Evolutionary conservation across 768 basidiomycete species (phyloP).

Genomic region (Tulasnella sp.): DNA sequence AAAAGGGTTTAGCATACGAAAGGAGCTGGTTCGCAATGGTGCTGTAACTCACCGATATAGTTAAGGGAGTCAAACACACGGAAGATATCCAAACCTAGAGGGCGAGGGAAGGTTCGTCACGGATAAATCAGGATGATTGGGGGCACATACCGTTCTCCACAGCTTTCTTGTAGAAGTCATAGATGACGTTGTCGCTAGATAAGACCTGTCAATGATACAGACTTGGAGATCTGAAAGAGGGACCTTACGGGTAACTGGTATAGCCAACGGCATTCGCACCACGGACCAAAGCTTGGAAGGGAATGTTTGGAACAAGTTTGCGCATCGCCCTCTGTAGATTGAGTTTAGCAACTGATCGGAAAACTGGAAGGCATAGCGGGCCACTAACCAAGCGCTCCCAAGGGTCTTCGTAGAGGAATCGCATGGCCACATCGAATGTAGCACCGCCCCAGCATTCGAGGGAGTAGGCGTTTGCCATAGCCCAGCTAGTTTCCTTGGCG

Average conservation of each 20-base stretch:
- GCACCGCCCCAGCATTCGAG: slow-evolving; percentile 99
- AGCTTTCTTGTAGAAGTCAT: slow-evolving; percentile 98
- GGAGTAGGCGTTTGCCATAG: slow-evolving; percentile 88
- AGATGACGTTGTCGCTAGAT: slow-evolving; percentile 87
- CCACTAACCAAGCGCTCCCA: slow-evolving; percentile 84
- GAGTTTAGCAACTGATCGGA: not conserved
- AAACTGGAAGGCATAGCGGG: too few relatives aligned
- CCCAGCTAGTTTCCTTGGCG: slow-evolving; percentile 93
- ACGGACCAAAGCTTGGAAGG: slow-evolving; percentile 94
- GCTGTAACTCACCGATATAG: slow-evolving; percentile 65
- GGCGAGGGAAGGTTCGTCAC: not conserved
- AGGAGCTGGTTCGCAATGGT: not conserved
- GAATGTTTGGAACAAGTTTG: slow-evolving; percentile 95
- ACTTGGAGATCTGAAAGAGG: not conserved
- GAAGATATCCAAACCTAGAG: slow-evolving; percentile 77
- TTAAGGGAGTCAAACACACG: slow-evolving; percentile 98
- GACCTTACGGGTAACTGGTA: slow-evolving; percentile 85
- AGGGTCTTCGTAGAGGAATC: slow-evolving; percentile 98
- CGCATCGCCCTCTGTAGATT: slow-evolving; percentile 63
- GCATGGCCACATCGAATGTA: slow-evolving; percentile 98
- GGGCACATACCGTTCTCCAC: slow-evolving; percentile 72
- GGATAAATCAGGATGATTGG: too few relatives aligned
- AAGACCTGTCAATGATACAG: too few relatives aligned
- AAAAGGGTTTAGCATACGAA: too few relatives aligned
- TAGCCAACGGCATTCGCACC: slow-evolving; percentile 99